Percentiles rank a stretch among this genome's conserved stretches.
Conservation (phyloP, 2,329 filamentous ascomycete genomes). For the Arachnomyces sp. region DNA sequence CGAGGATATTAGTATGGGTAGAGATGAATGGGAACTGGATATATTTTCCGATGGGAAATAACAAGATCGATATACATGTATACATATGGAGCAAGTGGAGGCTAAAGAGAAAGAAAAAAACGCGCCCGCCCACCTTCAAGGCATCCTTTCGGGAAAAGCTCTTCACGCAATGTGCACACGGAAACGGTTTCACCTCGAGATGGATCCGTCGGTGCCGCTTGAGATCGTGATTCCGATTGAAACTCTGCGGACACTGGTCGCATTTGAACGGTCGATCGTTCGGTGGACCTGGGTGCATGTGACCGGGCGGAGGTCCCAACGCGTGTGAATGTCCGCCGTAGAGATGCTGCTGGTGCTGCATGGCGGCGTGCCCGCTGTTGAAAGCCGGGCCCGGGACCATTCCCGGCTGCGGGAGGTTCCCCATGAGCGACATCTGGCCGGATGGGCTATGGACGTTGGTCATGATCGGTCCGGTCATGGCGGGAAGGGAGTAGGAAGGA, state of each 20-base stretch:
- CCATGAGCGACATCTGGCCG: conserved; percentile 63
- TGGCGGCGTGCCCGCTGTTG: conserved; percentile 55
- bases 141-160: conserved; percentile 96
- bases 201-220: conserved; percentile 96
- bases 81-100: conserved; percentile 11
- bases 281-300: conserved; percentile 39
- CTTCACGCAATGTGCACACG: conserved; percentile 86
- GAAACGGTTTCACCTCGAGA: conserved; percentile 89
- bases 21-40: conserved; percentile 1
- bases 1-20: conserved; percentile 12
- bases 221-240: conserved; percentile 92
- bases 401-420: conserved; percentile 44
- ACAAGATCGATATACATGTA: too few species aligned
- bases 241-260: conserved; percentile 83
- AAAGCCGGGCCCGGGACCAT: conserved; percentile 47
- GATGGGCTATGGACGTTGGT: conserved; percentile 71
- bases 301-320: conserved; percentile 1
- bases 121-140: conserved; percentile 64
- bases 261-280: conserved; percentile 91
- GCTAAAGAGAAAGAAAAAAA: neutral
- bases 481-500: conserved; percentile 51
- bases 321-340: conserved; percentile 49
- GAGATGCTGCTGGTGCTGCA: conserved; percentile 50
- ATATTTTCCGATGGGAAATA: neutral
- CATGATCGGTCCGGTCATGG: conserved; percentile 62